Evolutionary conservation across 1,139 yeast genomes (phyloP).

Genomic region (Yamadazyma diddensiae): DNA sequence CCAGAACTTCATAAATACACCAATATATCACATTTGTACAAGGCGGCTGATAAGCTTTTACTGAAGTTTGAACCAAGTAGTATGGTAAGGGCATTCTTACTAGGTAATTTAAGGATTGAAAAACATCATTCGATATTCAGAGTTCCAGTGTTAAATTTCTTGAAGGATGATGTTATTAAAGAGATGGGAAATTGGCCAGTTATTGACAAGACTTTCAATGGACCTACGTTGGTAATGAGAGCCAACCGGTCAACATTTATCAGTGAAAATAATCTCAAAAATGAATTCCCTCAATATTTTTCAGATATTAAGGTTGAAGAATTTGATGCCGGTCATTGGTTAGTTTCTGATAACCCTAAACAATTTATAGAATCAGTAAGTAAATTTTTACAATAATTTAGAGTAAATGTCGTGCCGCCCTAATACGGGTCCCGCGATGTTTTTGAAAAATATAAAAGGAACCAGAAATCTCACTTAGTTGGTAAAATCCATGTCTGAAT

Average conservation of each 20-base stretch:
- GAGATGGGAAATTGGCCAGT: conserved; percentile 47
- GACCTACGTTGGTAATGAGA: conserved; percentile 41
- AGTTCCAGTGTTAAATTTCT: conserved; percentile 26
- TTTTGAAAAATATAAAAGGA: conserved; percentile 11
- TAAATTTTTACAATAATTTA: conserved; percentile 10
- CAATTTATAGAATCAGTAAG: conserved; percentile 29
- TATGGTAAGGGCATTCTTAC: conserved; percentile 26
- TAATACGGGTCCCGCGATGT: conserved; percentile 3
- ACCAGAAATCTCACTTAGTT: conserved; percentile 2
- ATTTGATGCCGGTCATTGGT: conserved; percentile 47
- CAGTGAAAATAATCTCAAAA: conserved; percentile 19
- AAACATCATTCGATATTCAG: conserved; percentile 20
- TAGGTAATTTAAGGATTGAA: conserved; percentile 25
- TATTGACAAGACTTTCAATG: conserved; percentile 20
- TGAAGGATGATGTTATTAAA: conserved; percentile 25
- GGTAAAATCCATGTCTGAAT: conserved; percentile 32
- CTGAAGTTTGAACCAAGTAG: conserved; percentile 22
- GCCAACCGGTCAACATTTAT: conserved; percentile 44
- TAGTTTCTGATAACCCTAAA: conserved; percentile 39
- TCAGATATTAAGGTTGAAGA: conserved; percentile 24
- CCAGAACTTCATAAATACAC: conserved; percentile 6
- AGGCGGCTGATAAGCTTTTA: conserved; percentile 17
- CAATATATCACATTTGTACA: conserved; percentile 1
- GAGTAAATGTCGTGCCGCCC: neutral
- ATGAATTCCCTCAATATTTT: conserved; percentile 36